A percentile compares a stretch with the other conserved stretches of the same genome.
phyloP scores from a whole-genome alignment of 306 rosid species.

The Casuarina glauca region DNA sequence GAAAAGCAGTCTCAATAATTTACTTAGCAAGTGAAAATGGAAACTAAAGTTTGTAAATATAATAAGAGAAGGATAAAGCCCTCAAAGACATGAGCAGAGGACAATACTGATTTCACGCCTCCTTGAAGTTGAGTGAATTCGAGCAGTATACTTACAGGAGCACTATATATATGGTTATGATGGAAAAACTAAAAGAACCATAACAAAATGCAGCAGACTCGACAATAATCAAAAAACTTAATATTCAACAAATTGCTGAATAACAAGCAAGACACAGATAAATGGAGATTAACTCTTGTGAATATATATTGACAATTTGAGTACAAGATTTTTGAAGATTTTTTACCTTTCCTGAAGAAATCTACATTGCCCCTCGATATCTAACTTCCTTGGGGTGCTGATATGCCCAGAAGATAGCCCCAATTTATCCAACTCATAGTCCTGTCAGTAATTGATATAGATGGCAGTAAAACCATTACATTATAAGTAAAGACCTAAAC shows the following conservation, averaged over 20 bases:
- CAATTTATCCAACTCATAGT: conserved; percentile 29
- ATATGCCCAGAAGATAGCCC: conserved; percentile 29
- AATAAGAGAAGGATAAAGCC: not conserved
- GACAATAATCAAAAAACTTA: conserved; percentile 4
- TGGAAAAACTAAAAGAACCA: too few species aligned
- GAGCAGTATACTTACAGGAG: too few species aligned
- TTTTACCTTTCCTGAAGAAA: conserved; percentile 71
- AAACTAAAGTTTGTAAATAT: not conserved
- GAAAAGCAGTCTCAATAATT: not conserved
- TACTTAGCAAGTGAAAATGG: not conserved
- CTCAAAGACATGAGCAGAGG: not conserved
- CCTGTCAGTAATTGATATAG: conserved; percentile 43
- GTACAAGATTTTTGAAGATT: conserved; percentile 7
- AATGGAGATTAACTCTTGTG: conserved; percentile 2
- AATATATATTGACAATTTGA: conserved; percentile 17
- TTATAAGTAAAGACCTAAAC: conserved; percentile 16
- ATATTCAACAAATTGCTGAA: not conserved
- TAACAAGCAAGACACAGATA: conserved; percentile 1
- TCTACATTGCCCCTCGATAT: conserved; percentile 49
- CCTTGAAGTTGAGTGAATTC: not conserved
- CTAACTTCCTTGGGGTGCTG: conserved; percentile 29
- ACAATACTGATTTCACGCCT: not conserved
- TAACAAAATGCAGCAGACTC: conserved; percentile 4
- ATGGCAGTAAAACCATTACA: conserved; percentile 1
- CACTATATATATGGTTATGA: too few species aligned